Evolutionary conservation across 768 basidiomycete genomes (phyloP), one percentile per base, ranked within the genome.

Genomic region (Agrocybe pediades): DNA sequence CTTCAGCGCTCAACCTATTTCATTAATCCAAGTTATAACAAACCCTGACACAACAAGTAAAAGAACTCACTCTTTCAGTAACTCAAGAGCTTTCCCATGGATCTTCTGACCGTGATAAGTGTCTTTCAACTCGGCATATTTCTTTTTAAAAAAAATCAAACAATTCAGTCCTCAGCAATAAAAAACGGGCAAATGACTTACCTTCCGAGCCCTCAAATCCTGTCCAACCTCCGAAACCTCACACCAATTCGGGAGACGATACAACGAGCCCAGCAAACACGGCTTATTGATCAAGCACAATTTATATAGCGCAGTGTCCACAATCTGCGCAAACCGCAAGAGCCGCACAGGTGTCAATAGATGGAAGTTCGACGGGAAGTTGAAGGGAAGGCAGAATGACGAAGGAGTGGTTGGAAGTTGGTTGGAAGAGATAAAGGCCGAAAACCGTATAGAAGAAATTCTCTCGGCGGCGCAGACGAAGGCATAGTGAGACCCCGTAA

Each of bases 271-370:
- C 9, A 98, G 73, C 52, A 99, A 72, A 11, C 79, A 82, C 0
- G 96, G 93, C 41, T 88, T 77, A 39, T 88, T 87, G 20, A 92
- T 78, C 19, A 98, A 73, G 68, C 96, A 97, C 2, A 88, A 86
- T 71, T 97, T 96, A 71, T 98, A 95, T 58, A 98, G 72, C 8
- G 92, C 95, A 1, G 97, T 98, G 63, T 98, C 93, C 21, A 98
- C 90, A 27, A 98, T 86, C 71, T 98, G 95, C 0, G 95, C 94
- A 51, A 88, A 92, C 17, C 92, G 81, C 30, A 95, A 76, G 6
- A 98, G 77, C 58, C 97, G 89, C 55, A 91, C 91, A 2, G 95
- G 88, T 0, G 84, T 87, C 19, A 98, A n/a, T n/a, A n/a, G n/a
- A n/a, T n/a, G n/a, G n/a, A n/a, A n/a, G n/a, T n/a, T n/a, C n/a